phyloP scores from a whole-genome alignment of 108 stramenopile species.

The Skeletonema potamos region DNA sequence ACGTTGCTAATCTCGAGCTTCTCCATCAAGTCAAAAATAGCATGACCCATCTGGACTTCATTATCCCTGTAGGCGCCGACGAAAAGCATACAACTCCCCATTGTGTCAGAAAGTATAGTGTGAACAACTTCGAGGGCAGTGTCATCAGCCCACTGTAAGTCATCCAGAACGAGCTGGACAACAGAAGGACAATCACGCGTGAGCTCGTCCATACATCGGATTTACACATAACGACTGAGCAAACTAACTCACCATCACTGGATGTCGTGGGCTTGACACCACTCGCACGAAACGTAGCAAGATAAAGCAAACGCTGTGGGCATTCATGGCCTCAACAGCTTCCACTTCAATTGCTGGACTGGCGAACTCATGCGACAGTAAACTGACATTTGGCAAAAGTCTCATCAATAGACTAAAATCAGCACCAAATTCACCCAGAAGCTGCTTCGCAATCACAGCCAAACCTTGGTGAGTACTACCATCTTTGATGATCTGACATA shows the following conservation, averaged over 20 bases:
- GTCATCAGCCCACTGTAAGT: constrained; percentile 45
- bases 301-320: constrained; percentile 15
- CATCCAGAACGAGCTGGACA: constrained; percentile 40
- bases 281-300: constrained; percentile 25
- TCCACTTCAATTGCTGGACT: neutral
- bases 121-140: constrained; percentile 20
- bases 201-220: neutral
- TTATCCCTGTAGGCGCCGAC: constrained; percentile 36
- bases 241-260: constrained; percentile 18
- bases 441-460: constrained; percentile 2
- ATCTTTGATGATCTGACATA: constrained; percentile 13
- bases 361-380: neutral
- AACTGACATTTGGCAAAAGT: constrained; percentile 18
- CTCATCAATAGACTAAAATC: constrained; percentile 16
- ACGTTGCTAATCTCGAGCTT: constrained; percentile 9
- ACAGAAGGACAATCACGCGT: neutral
- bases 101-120: constrained; percentile 18
- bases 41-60: constrained; percentile 16
- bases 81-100: constrained; percentile 32
- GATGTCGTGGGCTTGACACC: constrained; percentile 17
- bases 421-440: constrained; percentile 3
- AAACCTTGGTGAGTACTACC: neutral
- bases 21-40: constrained; percentile 9
- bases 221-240: neutral
- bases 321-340: neutral